These are phyloP conservation scores for Penicillium sp. DNA, from an alignment of 2,329 filamentous ascomycete species.

Conservation along the genomic window DNA sequence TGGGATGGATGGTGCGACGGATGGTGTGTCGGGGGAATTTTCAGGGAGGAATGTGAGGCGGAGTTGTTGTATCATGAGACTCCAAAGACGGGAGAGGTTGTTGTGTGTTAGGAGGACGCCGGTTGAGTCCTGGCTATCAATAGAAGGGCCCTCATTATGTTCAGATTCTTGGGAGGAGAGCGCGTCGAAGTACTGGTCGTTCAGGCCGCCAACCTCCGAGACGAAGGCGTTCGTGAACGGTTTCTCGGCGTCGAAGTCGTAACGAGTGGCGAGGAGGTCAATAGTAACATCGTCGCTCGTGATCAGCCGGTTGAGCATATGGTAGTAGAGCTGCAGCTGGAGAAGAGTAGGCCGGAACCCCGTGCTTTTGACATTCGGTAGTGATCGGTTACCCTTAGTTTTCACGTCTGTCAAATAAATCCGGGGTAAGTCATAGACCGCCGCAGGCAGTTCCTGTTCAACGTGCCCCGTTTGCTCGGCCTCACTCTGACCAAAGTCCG, in stretches of 20 bases:
- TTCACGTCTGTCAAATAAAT: conserved; percentile 89
- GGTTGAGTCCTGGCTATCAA: conserved; percentile 46
- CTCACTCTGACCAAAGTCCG: conserved; percentile 25
- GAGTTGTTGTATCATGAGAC: conserved; percentile 61
- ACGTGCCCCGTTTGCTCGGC: conserved; percentile 6
- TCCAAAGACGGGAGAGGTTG: conserved; percentile 60
- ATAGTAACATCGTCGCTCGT: conserved; percentile 70
- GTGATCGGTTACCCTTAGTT: conserved; percentile 62
- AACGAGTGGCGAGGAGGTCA: conserved; percentile 65
- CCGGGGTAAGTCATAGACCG: conserved; percentile 31
- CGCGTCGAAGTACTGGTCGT: conserved; percentile 62
- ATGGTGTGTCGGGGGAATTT: conserved; percentile 8
- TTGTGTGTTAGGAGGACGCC: conserved; percentile 58
- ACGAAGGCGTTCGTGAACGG: conserved; percentile 78
- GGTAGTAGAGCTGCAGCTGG: conserved; percentile 87
- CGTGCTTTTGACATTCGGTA: conserved; percentile 59
- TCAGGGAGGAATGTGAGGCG: conserved; percentile 47
- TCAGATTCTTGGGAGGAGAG: conserved; percentile 34
- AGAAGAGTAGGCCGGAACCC: conserved; percentile 73
- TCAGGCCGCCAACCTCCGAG: conserved; percentile 66
- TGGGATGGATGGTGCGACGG: conserved; percentile 31
- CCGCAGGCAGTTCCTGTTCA: conserved; percentile 14
- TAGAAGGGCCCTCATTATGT: conserved; percentile 24
- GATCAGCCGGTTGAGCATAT: conserved; percentile 69
- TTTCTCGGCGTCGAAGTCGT: conserved; percentile 62